Evolutionary conservation across 768 basidiomycete species (phyloP).

Genomic region (Paxillus rubicundulus): DNA sequence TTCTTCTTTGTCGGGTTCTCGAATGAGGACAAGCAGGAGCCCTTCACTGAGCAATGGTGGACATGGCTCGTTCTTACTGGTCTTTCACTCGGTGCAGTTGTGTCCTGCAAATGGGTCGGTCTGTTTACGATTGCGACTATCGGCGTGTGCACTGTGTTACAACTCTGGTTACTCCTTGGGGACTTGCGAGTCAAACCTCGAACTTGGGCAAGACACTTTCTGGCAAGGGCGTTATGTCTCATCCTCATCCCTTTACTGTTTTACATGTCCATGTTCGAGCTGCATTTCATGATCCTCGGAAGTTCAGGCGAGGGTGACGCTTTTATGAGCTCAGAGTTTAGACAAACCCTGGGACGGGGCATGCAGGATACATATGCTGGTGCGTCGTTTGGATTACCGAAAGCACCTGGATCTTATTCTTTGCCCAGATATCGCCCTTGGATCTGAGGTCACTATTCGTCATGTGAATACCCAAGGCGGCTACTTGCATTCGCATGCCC

Average conservation of each 20-base stretch:
- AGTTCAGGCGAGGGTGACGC: constrained; percentile 96
- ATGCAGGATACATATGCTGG: constrained; percentile 95
- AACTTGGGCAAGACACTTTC: constrained; percentile 80
- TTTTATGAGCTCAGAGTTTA: constrained; percentile 99
- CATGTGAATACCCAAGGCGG: constrained; percentile 98
- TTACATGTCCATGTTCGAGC: constrained; percentile 96
- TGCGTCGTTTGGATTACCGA: constrained; percentile 34
- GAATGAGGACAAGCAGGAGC: constrained; percentile 82
- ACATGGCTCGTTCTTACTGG: constrained; percentile 86
- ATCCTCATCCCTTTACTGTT: constrained; percentile 82
- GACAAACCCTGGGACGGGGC: constrained; percentile 84
- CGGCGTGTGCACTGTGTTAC: constrained; percentile 78
- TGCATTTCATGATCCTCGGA: constrained; percentile 87
- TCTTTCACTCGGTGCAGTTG: constrained; percentile 86
- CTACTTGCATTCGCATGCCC: constrained; percentile 94
- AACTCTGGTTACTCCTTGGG: constrained; percentile 88
- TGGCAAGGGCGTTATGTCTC: constrained; percentile 85
- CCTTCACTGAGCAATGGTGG: constrained; percentile 92
- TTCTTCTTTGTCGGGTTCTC: constrained; percentile 90
- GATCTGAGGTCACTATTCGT: constrained; percentile 78
- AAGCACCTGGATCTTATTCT: neutral
- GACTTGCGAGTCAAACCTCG: constrained; percentile 76
- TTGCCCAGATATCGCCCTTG: constrained; percentile 72
- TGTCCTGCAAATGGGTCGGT: constrained; percentile 97
- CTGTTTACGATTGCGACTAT: constrained; percentile 96